Base-by-base conservation (phyloP, 2,329 filamentous ascomycete genomes). In the Cadophora sp. region DNA sequence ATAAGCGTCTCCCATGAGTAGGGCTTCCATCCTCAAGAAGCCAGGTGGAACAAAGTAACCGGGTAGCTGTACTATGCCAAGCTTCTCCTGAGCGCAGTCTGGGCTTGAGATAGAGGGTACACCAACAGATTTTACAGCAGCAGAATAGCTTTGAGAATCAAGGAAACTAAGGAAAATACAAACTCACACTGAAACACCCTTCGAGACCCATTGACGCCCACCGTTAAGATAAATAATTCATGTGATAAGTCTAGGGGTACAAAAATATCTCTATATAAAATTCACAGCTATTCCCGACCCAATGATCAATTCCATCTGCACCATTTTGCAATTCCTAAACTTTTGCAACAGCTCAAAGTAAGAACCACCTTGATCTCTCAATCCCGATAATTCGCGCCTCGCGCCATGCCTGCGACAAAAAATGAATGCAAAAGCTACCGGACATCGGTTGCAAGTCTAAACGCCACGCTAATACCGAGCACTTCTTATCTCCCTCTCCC, bases 381-480 rank as follows among this genome's bases (percentile, higher is more conserved):
- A 43, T 14, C 27, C 26, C 40, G 31, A 6, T 2, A 34, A 4
- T 24, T 40, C 14, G 34, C 55, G n/a, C 55, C 55, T 37, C 55
- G 31, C 31, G 31, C 56, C 56, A 58, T 24, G 53, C 29, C 22
- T 19, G 27, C 27, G n/a, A n/a, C n/a, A 40, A 24, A 31, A 22
- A 58, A 58, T 58, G 31, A 37, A 37, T 24, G 31, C 55, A 59
- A 40, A 24, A 40, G 34, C 31, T 12, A 40, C 31, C 22, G 31
- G 14, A 59, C 43, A 26, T 40, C 22, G 7, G 51, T 9, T 55
- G 27, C 37, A 40, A 59, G 31, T 59, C 56, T 43, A 27, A 59
- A 59, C 56, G 56, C 56, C 56, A 19, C 31, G 63, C 63, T 65
- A 53, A 65, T 48, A 64, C 48, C 40, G 51, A 58, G 62, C n/a